Evolutionary conservation across 768 basidiomycete species (phyloP).

Genomic region (Tephrocybe sp.): DNA sequence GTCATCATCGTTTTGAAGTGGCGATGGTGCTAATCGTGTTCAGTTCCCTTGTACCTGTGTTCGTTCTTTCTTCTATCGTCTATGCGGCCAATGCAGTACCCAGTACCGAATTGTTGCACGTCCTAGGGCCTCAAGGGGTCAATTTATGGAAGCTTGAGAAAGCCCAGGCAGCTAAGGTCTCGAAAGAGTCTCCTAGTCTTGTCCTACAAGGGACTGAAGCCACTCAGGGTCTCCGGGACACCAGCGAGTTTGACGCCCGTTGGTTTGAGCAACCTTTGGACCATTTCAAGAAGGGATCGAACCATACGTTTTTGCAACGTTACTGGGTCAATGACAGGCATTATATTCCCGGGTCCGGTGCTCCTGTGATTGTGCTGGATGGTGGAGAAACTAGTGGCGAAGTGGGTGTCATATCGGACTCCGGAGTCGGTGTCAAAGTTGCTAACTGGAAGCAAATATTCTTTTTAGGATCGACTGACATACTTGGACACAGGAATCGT

Average conservation of each 20-base stretch:
- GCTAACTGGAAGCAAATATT: neutral
- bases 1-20: neutral
- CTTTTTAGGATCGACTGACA: conserved; percentile 41
- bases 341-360: conserved; percentile 68
- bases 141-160: conserved; percentile 61
- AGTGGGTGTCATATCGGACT: conserved; percentile 35
- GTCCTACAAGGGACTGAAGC: conserved; percentile 19
- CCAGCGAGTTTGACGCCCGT: conserved; percentile 49
- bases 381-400: conserved; percentile 92
- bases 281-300: conserved; percentile 60
- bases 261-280: conserved; percentile 88
- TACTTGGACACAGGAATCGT: conserved; percentile 83
- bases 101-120: conserved; percentile 19
- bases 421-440: neutral
- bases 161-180: conserved; percentile 16
- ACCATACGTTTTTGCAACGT: conserved; percentile 77
- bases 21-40: conserved; percentile 10
- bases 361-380: conserved; percentile 88
- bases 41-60: conserved; percentile 3
- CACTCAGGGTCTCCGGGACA: conserved; percentile 12
- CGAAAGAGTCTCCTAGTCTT: conserved; percentile 12
- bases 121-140: conserved; percentile 56
- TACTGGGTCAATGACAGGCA: conserved; percentile 91
- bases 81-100: conserved; percentile 6
- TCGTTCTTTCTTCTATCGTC: conserved; percentile 5